Evolutionary conservation across 345 rosid genomes (phyloP).

Genomic region (Erodium maritimum): DNA sequence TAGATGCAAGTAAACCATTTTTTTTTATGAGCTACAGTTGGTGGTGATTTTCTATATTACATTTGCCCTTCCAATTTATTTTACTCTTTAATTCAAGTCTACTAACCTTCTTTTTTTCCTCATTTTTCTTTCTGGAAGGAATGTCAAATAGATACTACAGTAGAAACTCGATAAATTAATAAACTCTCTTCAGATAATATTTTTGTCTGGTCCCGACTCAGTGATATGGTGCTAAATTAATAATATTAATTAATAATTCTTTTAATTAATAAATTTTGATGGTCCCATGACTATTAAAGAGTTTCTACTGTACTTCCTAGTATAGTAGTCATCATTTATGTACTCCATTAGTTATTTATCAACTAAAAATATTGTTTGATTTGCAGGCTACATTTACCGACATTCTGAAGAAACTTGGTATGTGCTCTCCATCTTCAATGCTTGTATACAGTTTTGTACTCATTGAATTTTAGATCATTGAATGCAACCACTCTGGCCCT

Average conservation of each 20-base stretch:
- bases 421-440: slow-evolving; percentile 7
- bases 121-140: neutral
- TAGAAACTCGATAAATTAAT: no score
- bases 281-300: no score
- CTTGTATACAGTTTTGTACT: neutral
- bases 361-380: slow-evolving; percentile 11
- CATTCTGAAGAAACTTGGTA: slow-evolving; percentile 78
- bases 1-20: neutral
- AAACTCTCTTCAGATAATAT: no score
- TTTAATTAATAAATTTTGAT: no score
- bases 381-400: slow-evolving; percentile 95
- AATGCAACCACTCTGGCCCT: neutral
- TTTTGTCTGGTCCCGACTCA: no score
- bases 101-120: neutral
- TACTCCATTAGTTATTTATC: no score
- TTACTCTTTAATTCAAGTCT: neutral
- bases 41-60: no score
- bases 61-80: no score
- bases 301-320: no score
- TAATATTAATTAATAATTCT: no score
- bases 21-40: neutral
- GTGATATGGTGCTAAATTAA: no score
- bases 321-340: neutral
- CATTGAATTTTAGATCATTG: neutral
- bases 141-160: no score